These are phyloP conservation scores for Mycena venus DNA, from an alignment of 768 basidiomycete species.

Conservation along the genomic window DNA sequence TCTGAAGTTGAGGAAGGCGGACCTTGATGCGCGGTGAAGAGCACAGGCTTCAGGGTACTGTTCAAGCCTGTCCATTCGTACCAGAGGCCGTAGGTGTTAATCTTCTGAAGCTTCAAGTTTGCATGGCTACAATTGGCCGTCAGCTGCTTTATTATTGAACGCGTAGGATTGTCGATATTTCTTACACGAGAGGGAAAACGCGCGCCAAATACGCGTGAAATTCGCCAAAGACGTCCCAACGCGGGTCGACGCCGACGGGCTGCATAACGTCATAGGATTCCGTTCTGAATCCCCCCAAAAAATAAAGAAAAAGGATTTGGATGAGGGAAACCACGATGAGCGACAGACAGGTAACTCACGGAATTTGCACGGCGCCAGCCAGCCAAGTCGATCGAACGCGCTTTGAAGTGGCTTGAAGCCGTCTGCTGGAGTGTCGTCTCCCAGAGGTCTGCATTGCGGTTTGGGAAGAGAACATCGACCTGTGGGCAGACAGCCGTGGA, in stretches of 20 bases:
- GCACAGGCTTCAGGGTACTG: constrained; percentile 70
- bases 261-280: constrained; percentile 67
- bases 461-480: not conserved
- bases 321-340: not conserved
- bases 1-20: constrained; percentile 3
- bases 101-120: constrained; percentile 68
- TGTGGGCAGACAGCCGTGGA: not conserved
- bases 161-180: constrained; percentile 1
- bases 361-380: constrained; percentile 61
- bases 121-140: constrained; percentile 69
- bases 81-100: constrained; percentile 81
- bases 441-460: constrained; percentile 4
- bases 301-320: not conserved
- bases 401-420: constrained; percentile 46
- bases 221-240: constrained; percentile 66
- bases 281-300: constrained; percentile 50
- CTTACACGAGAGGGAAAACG: constrained; percentile 75
- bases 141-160: no score
- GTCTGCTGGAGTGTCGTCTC: not conserved
- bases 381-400: constrained; percentile 60
- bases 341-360: constrained; percentile 44
- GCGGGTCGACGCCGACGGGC: constrained; percentile 60
- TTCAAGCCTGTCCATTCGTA: constrained; percentile 80
- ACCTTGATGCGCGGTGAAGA: constrained; percentile 78
- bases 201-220: constrained; percentile 68